phyloP scores from a whole-genome alignment of 169 alveolate species.

The Cyclospora cayetanensis region DNA sequence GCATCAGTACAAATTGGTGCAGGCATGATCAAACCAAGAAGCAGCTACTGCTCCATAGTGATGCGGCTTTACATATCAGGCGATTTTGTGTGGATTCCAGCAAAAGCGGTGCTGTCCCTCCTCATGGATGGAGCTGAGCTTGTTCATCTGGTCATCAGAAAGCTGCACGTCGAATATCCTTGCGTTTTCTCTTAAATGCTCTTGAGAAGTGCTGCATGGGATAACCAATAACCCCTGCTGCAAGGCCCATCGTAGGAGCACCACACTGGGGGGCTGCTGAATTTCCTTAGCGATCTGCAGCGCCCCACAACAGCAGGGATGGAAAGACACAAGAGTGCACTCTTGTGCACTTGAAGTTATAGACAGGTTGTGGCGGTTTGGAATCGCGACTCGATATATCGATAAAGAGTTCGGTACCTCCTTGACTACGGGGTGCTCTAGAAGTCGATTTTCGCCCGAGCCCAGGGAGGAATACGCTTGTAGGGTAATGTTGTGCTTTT shows the following conservation, averaged over 20 bases:
- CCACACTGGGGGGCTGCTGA: conserved; percentile 14
- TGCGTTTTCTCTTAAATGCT: conserved; percentile 44
- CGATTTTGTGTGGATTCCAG: conserved; percentile 68
- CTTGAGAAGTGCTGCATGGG: conserved; percentile 48
- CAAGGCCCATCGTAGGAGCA: conserved; percentile 63
- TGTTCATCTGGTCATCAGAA: conserved; percentile 53
- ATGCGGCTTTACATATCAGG: neutral
- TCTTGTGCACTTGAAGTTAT: too few species aligned
- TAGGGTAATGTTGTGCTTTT: conserved; percentile 44
- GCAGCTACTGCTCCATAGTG: too few species aligned
- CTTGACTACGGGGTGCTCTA: conserved; percentile 54
- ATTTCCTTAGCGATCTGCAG: conserved; percentile 45
- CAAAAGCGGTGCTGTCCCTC: conserved; percentile 49
- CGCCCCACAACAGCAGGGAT: neutral
- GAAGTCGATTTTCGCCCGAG: conserved; percentile 46
- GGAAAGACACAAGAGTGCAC: neutral
- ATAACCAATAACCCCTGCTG: conserved; percentile 62
- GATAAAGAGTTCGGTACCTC: conserved; percentile 4
- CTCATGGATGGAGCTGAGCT: conserved; percentile 20
- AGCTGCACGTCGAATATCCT: conserved; percentile 15
- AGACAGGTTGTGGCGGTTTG: too few species aligned
- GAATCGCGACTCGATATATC: too few species aligned
- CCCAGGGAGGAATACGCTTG: conserved; percentile 75
- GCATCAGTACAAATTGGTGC: too few species aligned
- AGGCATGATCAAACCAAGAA: too few species aligned